Percentiles rank a stretch among this genome's conserved stretches.
These are phyloP conservation scores for Lichtheimia ramosa DNA, from an alignment of 371 early-diverging fungal species.

Conservation along the genomic window DNA sequence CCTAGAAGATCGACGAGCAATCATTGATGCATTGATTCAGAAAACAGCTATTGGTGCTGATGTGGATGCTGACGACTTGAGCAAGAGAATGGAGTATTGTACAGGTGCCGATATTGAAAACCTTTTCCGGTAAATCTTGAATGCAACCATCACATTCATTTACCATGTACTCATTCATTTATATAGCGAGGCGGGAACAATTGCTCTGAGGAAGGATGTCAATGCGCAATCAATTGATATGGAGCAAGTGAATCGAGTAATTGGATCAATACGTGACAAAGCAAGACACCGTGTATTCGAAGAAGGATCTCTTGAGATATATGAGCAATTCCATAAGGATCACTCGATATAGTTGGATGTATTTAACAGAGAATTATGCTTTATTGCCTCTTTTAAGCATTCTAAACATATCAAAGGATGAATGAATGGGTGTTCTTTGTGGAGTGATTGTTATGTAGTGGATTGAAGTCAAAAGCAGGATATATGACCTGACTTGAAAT, in stretches of 20 bases:
- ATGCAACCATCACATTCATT: background rate
- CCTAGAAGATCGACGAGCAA: constrained; percentile 48
- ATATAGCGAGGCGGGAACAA: constrained; percentile 57
- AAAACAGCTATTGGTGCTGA: constrained; percentile 21
- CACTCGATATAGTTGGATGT: background rate
- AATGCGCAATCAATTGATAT: constrained; percentile 17
- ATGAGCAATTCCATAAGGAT: constrained; percentile 28
- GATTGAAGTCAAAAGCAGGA: too few relatives aligned
- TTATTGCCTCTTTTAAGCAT: too few relatives aligned
- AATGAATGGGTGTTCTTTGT: background rate
- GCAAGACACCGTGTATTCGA: constrained; percentile 30
- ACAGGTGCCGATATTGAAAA: constrained; percentile 64
- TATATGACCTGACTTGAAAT: too few relatives aligned
- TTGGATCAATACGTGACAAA: constrained; percentile 23
- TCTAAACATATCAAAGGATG: background rate
- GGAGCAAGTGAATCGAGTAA: constrained; percentile 20
- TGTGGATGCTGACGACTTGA: constrained; percentile 41
- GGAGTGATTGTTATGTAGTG: background rate
- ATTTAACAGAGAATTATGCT: too few relatives aligned
- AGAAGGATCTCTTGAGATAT: constrained; percentile 21
- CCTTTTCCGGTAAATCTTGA: constrained; percentile 50
- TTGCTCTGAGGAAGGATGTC: constrained; percentile 45
- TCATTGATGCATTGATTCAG: constrained; percentile 37
- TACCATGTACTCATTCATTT: background rate
- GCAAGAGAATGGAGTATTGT: constrained; percentile 51